Base-by-base conservation (phyloP, 129 eudicot species). In the Scalesia atractyloides region DNA sequence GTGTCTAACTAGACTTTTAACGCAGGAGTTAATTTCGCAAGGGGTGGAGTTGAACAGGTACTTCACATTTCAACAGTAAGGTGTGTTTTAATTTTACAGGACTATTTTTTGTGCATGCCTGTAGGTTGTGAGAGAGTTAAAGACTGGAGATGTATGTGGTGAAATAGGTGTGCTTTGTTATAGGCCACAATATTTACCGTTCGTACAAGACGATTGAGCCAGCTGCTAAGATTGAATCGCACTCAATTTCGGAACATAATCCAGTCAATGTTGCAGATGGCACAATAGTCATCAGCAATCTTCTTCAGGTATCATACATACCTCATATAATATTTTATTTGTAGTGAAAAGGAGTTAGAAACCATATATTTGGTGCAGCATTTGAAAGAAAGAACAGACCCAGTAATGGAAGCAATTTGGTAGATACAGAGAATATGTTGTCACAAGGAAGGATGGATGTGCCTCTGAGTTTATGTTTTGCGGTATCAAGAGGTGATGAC, bases 391-490 rank as follows among this genome's bases (percentile, higher is more conserved):
- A 78, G 14, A 39, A 69, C 69, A 17, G 95, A 88, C 56, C 89
- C 91, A 1, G 46, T 74, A 81, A 91, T 88, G 89, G 79, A 78
- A 69, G 69, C 75, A 9, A 71, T 91, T 80, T 82, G 65, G 76
- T 41, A 36, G 97, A 91, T 30, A 81, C 76, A 41, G 92, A 91
- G 60, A 78, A 80, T 58, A 80, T 82, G 95, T 69, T 90, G 75
- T 80, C 87, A 73, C 77, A 86, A 26, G 97, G 97, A 79, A 84
- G 83, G 73, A 85, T 86, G 88, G 97, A 86, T 39, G 41, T 92
- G 84, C 97, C 97, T 69, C 77, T 92, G 12, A 91, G 90, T 81
- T 81, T 91, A 70, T 80, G 91, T 74, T 91, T 91, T 88, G 90
- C 97, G 7, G 96, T 87, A 51, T 57, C 70, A 65, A 83, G 96